Conservation (phyloP, 163 green algal genomes). For the Prototheca cutis region DNA sequence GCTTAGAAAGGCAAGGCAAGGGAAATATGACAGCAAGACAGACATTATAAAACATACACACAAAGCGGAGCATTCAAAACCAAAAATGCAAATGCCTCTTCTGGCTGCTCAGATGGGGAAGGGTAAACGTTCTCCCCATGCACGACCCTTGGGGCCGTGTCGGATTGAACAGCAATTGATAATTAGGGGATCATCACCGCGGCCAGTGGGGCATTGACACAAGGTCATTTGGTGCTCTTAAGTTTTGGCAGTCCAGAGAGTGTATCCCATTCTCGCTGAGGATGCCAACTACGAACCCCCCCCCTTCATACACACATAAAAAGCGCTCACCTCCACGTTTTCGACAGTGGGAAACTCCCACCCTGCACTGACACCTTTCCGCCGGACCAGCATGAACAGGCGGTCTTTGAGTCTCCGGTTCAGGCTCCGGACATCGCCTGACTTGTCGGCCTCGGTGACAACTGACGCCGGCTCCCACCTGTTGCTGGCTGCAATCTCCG, state of each 20-base stretch:
- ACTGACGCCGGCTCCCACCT: slow-evolving; percentile 21
- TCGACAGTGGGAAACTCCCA: slow-evolving; percentile 5
- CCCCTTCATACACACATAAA: too few species aligned
- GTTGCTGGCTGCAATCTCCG: background rate
- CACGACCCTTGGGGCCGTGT: background rate
- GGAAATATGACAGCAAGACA: too few species aligned
- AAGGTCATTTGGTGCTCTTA: slow-evolving; percentile 1
- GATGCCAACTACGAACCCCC: too few species aligned
- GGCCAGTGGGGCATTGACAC: background rate
- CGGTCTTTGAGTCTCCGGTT: slow-evolving; percentile 27
- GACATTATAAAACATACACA: too few species aligned
- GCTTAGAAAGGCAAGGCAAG: too few species aligned
- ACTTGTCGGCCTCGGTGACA: slow-evolving; percentile 16
- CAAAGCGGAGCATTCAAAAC: too few species aligned
- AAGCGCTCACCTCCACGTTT: background rate
- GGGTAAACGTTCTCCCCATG: background rate
- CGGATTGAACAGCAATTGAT: slow-evolving; percentile 3
- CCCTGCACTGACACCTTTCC: slow-evolving; percentile 4
- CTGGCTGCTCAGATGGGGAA: background rate
- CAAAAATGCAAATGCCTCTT: too few species aligned
- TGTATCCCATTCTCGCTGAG: too few species aligned
- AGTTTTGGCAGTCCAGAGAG: background rate
- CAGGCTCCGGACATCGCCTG: slow-evolving; percentile 15
- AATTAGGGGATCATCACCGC: background rate
- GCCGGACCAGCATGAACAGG: slow-evolving; percentile 31